Conservation (phyloP, 1,284 basidiomycete genomes). For the Singerocomus rubriflavus region DNA sequence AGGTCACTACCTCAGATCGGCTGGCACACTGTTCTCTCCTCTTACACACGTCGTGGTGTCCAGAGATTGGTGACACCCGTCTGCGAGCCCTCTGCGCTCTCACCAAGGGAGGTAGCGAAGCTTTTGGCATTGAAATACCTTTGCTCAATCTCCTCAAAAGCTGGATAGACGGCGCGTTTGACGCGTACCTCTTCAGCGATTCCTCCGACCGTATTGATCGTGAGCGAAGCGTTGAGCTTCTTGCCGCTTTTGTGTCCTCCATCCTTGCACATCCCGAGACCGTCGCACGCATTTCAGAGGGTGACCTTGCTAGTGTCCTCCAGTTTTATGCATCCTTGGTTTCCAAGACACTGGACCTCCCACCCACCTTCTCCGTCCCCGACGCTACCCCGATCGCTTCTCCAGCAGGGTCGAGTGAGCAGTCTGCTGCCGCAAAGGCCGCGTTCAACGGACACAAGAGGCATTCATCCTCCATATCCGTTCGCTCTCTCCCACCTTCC, state of each 20-base stretch:
- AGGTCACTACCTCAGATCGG: conserved; percentile 51
- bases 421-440: conserved; percentile 25
- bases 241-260: conserved; percentile 54
- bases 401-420: conserved; percentile 25
- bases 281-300: conserved; percentile 56
- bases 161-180: conserved; percentile 65
- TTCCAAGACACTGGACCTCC: conserved; percentile 48
- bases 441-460: conserved; percentile 47
- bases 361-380: conserved; percentile 22
- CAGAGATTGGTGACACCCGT: conserved; percentile 66
- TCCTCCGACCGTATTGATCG: conserved; percentile 49
- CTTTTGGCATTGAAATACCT: conserved; percentile 60
- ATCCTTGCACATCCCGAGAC: conserved; percentile 50
- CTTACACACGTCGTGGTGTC: conserved; percentile 49
- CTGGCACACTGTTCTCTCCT: conserved; percentile 63
- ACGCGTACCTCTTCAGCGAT: conserved; percentile 44
- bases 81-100: conserved; percentile 64
- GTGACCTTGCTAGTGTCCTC: conserved; percentile 50
- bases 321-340: conserved; percentile 58
- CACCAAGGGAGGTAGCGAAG: conserved; percentile 53
- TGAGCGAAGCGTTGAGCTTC: conserved; percentile 57
- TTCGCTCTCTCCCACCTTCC: conserved; percentile 24
- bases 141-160: conserved; percentile 52
- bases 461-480: conserved; percentile 39
- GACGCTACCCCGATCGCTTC: conserved; percentile 28